Evolutionary conservation across 192 early-diverging fungal genomes (phyloP), one percentile per base, ranked within the genome.

Genomic region (Coemansia javaensis): DNA sequence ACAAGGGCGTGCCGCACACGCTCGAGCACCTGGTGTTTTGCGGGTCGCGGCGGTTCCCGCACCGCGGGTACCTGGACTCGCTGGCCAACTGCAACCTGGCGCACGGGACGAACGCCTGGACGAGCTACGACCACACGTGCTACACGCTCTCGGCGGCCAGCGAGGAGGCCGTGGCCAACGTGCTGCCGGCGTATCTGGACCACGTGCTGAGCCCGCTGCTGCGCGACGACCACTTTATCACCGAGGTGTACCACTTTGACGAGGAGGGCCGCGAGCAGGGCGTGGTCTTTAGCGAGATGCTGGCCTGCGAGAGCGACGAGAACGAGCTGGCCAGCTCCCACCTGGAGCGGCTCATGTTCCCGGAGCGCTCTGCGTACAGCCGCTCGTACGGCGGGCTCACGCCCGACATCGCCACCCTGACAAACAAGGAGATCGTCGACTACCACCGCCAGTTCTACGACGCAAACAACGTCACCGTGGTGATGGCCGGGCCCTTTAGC

Each of bases 1-100:
- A 88, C 50, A 73, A 79, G 43, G 90, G 90, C 10, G 73, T 86
- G n/a, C 80, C 89, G 9, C 90, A 93, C 50, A 91, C 89, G 0
- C 79, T 93, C 5, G 90, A 92, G 59, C 79, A 81, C 45, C 76
- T 93, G 50, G 63, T 91, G 0, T 93, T 93, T 41, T 88, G 85
- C 50, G 90, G 90, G 13, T 91, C 89, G 9, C 52, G 75, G 61
- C 61, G 66, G 46, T 81, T 68, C 32, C 81, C 81, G 15, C 46
- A 82, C 44, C 78, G 83, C 40, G 88, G 89, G 9, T 90, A 81
- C 37, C 78, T 93, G 6, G 88, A 91, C 47, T 75, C 75, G 8
- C 49, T 82, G n/a, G 88, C 88, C 12, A 81, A 71, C 44, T 77
- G 88, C 39, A 86, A 82, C 53, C 64, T 88, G n/a, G 80, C 83